Evolutionary conservation across 2,329 filamentous ascomycete species (phyloP), one percentile per base, ranked within the genome.

Genomic region (Sarocladium oryzae): DNA sequence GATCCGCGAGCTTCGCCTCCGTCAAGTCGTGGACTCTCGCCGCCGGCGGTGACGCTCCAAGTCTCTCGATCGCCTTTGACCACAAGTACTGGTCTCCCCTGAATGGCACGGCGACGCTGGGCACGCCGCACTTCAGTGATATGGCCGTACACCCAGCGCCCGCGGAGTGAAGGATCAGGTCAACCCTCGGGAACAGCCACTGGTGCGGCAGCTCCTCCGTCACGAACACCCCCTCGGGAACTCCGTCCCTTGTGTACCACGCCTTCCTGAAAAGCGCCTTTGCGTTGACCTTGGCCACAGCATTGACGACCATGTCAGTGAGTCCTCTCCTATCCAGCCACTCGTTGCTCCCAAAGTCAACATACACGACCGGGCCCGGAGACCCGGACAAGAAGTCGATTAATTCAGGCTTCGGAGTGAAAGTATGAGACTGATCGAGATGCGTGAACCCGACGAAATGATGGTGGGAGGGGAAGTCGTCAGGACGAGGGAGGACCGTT

Each of bases 281-380:
- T 13, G n/a, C 40, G 4, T 18, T 9, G 8, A 11, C 24, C 10
- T 6, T 20, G 21, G 26, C 9, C 6, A 15, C 15, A n/a, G 40
- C 40, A 3, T 26, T 28, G 21, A 45, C 21, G 11, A 45, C 18
- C 40, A 30, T 45, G 24, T 15, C 21, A 8, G 40, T 28, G 13
- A 45, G 24, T 11, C 40, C 40, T 5, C 11, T 6, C 18, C 24
- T 45, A n/a, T 45, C 40, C 11, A 45, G 21, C 23, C 24, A 30
- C 23, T 45, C 40, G 23, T 45, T 45, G 28, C 40, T 45, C 21
- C 40, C 40, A 45, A 45, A 45, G 24, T 45, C 40, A 10, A 45
- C 40, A 20, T 28, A 45, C 6, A 45, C 21, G 18, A 23, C n/a
- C 24, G 21, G 40, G 10, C 23, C 21, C 9, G 40, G 18, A 10